phyloP scores from a whole-genome alignment of 768 basidiomycete species.

The Tulasnella sp. region DNA sequence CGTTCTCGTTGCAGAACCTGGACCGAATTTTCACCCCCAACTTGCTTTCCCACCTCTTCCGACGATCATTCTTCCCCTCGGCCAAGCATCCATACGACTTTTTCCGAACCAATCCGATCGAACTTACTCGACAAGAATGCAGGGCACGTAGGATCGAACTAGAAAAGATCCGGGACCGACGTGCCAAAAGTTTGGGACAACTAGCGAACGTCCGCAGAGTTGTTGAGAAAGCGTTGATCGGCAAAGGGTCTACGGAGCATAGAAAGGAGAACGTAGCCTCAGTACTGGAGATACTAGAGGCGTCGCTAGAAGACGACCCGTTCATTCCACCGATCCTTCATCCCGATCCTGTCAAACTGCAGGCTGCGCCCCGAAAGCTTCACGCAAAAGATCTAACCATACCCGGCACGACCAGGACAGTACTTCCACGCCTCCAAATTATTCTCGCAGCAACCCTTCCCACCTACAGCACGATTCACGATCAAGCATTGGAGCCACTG shows the following conservation, averaged over 20 bases:
- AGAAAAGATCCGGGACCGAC: slow-evolving; percentile 55
- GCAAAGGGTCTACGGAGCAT: neutral
- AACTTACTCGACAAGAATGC: slow-evolving; percentile 62
- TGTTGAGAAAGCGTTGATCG: slow-evolving; percentile 19
- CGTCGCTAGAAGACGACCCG: slow-evolving; percentile 28
- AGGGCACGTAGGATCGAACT: slow-evolving; percentile 49
- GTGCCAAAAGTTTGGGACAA: slow-evolving; percentile 58
- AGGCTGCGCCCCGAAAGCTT: slow-evolving; percentile 11
- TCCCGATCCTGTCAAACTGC: slow-evolving; percentile 24
- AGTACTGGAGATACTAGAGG: slow-evolving; percentile 29
- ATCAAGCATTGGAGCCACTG: slow-evolving; percentile 38
- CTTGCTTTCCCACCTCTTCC: slow-evolving; percentile 38
- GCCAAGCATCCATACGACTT: slow-evolving; percentile 53
- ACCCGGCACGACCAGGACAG: slow-evolving; percentile 21
- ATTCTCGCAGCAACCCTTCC: slow-evolving; percentile 30
- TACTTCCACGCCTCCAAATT: slow-evolving; percentile 27
- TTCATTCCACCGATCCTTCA: slow-evolving; percentile 8
- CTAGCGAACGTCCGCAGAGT: slow-evolving; percentile 48
- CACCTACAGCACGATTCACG: slow-evolving; percentile 29
- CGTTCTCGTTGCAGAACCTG: slow-evolving; percentile 43
- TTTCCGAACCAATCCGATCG: slow-evolving; percentile 44
- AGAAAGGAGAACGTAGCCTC: neutral
- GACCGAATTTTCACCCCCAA: slow-evolving; percentile 43
- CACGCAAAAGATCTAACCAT: neutral
- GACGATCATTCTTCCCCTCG: slow-evolving; percentile 45